Evolutionary conservation across 2,329 filamentous ascomycete genomes (phyloP).

Genomic region (Botrytis medusae): DNA sequence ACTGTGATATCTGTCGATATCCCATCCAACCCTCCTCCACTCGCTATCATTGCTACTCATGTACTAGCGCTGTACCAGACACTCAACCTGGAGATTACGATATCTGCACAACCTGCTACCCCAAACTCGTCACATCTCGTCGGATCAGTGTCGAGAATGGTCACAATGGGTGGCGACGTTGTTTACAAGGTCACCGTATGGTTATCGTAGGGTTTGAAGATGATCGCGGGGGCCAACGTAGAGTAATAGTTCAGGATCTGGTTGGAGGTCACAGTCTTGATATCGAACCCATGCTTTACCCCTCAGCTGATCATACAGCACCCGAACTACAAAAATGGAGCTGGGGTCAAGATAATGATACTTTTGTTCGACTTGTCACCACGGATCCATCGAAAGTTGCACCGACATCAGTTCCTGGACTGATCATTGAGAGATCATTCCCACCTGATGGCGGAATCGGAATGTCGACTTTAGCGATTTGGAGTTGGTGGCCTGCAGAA

Average conservation of each 20-base stretch:
- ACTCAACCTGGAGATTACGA: constrained; percentile 74
- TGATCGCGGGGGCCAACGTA: constrained; percentile 62
- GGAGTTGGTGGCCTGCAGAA: constrained; percentile 73
- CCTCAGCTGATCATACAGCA: constrained; percentile 31
- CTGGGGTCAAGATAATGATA: constrained; percentile 47
- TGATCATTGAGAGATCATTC: constrained; percentile 45
- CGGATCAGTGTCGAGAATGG: constrained; percentile 76
- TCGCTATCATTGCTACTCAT: constrained; percentile 78
- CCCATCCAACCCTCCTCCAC: constrained; percentile 67
- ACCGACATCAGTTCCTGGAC: constrained; percentile 31
- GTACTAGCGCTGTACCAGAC: constrained; percentile 56
- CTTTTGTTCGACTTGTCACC: constrained; percentile 50
- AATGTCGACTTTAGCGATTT: constrained; percentile 61
- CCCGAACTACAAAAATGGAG: constrained; percentile 51
- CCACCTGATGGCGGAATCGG: constrained; percentile 77
- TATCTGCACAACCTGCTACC: constrained; percentile 78
- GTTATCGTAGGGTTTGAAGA: constrained; percentile 74
- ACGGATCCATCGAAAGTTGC: constrained; percentile 50
- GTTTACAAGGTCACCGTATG: constrained; percentile 80
- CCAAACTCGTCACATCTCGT: constrained; percentile 59
- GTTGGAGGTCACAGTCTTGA: constrained; percentile 75
- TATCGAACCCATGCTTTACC: constrained; percentile 46
- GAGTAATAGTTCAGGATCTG: constrained; percentile 67
- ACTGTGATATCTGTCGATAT: constrained; percentile 76
- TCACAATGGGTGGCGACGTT: constrained; percentile 78